Conservation (phyloP, 2,329 filamentous ascomycete genomes). For the Neonectria ditissima region DNA sequence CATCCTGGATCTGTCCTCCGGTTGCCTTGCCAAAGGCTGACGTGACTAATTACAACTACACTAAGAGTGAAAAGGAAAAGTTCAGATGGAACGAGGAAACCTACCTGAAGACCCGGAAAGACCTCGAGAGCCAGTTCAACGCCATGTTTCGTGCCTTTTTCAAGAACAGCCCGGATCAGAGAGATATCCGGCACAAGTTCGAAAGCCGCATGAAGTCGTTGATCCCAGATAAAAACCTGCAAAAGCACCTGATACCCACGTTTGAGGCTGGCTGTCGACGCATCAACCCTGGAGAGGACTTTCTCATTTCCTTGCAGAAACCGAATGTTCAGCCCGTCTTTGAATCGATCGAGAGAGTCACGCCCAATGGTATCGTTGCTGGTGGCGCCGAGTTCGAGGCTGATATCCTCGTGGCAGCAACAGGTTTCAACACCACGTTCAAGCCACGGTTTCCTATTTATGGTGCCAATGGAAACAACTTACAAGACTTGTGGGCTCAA, state of each 20-base stretch:
- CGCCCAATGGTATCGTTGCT: constrained; percentile 40
- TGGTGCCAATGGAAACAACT: constrained; percentile 29
- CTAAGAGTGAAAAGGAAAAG: constrained; percentile 21
- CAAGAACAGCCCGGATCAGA: constrained; percentile 43
- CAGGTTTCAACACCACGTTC: constrained; percentile 41
- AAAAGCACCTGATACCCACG: constrained; percentile 33
- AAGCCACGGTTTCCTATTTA: constrained; percentile 41
- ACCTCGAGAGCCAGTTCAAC: constrained; percentile 54
- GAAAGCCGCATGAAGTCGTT: constrained; percentile 31
- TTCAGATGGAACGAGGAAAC: constrained; percentile 19
- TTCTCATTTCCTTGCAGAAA: constrained; percentile 54
- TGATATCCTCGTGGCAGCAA: constrained; percentile 37
- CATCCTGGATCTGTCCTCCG: constrained; percentile 58
- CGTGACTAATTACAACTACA: constrained; percentile 26
- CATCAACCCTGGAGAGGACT: constrained; percentile 53
- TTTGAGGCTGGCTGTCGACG: constrained; percentile 43
- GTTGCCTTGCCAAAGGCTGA: constrained; percentile 23
- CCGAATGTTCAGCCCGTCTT: constrained; percentile 55
- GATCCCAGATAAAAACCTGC: constrained; percentile 29
- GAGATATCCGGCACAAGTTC: constrained; percentile 26
- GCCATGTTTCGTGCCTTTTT: constrained; percentile 55
- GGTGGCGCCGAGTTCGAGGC: constrained; percentile 34
- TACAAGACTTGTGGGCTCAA: constrained; percentile 36
- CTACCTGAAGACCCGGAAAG: constrained; percentile 45
- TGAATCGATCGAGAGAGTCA: constrained; percentile 42